Evolutionary conservation across 176 grass and related monocot genomes (phyloP), one percentile per base, ranked within the genome.

Genomic region (Ananas comosus): DNA sequence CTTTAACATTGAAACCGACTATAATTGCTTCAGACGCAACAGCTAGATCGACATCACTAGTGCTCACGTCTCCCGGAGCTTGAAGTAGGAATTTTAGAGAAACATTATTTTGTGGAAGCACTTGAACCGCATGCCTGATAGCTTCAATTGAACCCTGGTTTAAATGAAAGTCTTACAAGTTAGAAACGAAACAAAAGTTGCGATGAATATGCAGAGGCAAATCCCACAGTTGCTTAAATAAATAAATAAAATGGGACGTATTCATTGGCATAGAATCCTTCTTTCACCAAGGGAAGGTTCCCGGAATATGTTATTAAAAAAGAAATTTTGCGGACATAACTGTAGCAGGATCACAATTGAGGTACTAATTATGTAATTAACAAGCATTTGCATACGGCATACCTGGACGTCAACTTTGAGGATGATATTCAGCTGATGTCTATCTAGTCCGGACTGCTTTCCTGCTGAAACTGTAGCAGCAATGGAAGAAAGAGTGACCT

Each of bases 401-500:
- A 92, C 93, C 93, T 96, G 93, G 68, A 90, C 91, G 80, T 96
- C 89, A 71, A 96, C 93, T 85, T 96, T 96, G 68, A 96, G 83
- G 79, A 96, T 86, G 65, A 96, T 83, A 79, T 96, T 96, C 64
- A 96, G 69, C 69, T 83, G 88, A 58, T 96, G 93, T 29, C 77
- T 86, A 90, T 96, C 88, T 57, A 96, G 80, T 68, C 88, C 86
- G 17, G 71, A 51, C 79, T 85, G 83, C 13, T 90, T 92, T 51
- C 76, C 81, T 50, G 80, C 78, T 18, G 87, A 91, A 71, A 92
- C 81, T n/a, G 83, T 73, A 64, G 83, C 75, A 57, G 93, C 93
- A 74, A 96, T 86, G 42, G 86, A 78, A 51, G 93, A 91, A 9
- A 96, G 84, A 17, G 86, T 96, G 67, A 88, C 89, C 85, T 83